Conservation (phyloP, 495 filamentous ascomycete genomes). For the Daldinia caldariorum region DNA sequence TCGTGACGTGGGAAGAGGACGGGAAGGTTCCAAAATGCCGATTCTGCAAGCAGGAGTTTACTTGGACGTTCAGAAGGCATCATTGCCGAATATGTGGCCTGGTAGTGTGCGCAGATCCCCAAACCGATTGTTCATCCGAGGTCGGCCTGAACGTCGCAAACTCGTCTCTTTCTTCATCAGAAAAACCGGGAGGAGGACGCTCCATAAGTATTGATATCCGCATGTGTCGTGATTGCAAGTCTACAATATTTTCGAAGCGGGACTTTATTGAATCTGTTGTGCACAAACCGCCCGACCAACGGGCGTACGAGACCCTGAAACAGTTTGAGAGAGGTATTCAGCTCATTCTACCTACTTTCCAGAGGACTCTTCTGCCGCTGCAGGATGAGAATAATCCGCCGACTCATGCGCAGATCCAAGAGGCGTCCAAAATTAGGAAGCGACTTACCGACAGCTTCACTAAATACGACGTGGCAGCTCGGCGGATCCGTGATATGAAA, state of each 20-base stretch:
- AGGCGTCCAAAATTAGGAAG: constrained; percentile 91
- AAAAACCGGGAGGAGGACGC: constrained; percentile 50
- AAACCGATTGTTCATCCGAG: constrained; percentile 85
- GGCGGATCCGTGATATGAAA: constrained; percentile 81
- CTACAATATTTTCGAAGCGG: constrained; percentile 81
- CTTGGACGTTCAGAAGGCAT: constrained; percentile 88
- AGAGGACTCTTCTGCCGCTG: constrained; percentile 72
- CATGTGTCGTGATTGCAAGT: constrained; percentile 90
- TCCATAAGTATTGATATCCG: constrained; percentile 80
- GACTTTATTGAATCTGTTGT: constrained; percentile 80
- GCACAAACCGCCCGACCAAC: constrained; percentile 76
- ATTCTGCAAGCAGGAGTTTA: constrained; percentile 94
- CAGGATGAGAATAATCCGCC: constrained; percentile 65
- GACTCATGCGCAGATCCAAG: constrained; percentile 76
- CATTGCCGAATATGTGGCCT: constrained; percentile 93
- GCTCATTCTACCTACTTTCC: constrained; percentile 85
- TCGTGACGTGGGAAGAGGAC: constrained; percentile 97
- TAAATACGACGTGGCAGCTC: constrained; percentile 87
- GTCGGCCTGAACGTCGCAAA: constrained; percentile 78
- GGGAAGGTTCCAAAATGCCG: constrained; percentile 81
- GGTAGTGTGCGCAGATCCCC: constrained; percentile 88
- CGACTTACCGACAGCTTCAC: constrained; percentile 89
- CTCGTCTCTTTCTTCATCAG: constrained; percentile 33
- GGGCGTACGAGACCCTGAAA: constrained; percentile 84
- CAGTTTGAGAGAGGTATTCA: constrained; percentile 93